Percentiles rank a stretch among this genome's conserved stretches.
phyloP scores from a whole-genome alignment of 2,329 filamentous ascomycete species.

The Ascocoryne sarcoides region DNA sequence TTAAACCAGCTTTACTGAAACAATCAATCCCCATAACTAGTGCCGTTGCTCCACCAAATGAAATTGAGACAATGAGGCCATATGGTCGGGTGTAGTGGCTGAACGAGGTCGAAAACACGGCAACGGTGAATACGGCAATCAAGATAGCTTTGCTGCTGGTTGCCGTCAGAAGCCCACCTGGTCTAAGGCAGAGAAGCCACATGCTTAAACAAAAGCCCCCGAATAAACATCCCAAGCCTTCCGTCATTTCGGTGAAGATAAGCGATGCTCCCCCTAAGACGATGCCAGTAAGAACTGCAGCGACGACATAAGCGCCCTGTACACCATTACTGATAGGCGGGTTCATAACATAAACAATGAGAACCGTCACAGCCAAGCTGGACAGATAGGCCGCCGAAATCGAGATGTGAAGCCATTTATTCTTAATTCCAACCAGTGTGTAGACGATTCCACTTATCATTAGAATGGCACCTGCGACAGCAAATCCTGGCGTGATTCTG shows the following conservation, averaged over 20 bases:
- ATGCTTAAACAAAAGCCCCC: slow-evolving; percentile 29
- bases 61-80: slow-evolving; percentile 64
- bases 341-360: slow-evolving; percentile 84
- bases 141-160: slow-evolving; percentile 61
- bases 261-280: slow-evolving; percentile 66
- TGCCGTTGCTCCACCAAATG: slow-evolving; percentile 74
- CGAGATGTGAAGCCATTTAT: slow-evolving; percentile 69
- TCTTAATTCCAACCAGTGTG: slow-evolving; percentile 73
- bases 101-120: slow-evolving; percentile 66
- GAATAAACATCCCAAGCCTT: slow-evolving; percentile 55
- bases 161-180: slow-evolving; percentile 63
- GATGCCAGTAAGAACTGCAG: slow-evolving; percentile 61
- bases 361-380: slow-evolving; percentile 64
- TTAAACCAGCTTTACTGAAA: slow-evolving; percentile 79
- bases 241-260: slow-evolving; percentile 75
- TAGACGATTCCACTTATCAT: slow-evolving; percentile 64
- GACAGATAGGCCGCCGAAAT: slow-evolving; percentile 69
- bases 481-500: slow-evolving; percentile 69
- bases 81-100: slow-evolving; percentile 70
- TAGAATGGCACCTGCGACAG: slow-evolving; percentile 68
- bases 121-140: slow-evolving; percentile 62
- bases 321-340: slow-evolving; percentile 65
- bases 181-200: slow-evolving; percentile 77
- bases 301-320: slow-evolving; percentile 82
- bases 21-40: slow-evolving; percentile 82